Evolutionary conservation across 495 filamentous ascomycete species (phyloP).

Genomic region (Aspergillus panamensis): DNA sequence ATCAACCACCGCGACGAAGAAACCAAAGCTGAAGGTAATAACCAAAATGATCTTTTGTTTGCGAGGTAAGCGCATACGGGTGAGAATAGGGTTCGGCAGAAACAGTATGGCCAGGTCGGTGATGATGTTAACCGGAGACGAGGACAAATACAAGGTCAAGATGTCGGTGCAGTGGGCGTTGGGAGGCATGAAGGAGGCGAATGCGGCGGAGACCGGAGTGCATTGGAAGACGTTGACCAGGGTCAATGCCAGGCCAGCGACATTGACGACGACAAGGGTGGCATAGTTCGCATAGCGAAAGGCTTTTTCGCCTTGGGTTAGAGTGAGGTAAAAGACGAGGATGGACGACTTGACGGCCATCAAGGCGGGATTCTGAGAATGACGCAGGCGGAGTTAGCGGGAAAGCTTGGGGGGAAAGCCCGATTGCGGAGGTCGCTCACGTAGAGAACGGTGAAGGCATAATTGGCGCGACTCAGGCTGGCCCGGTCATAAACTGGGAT

Average conservation of each 20-base stretch:
- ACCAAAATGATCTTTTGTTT: constrained; percentile 83
- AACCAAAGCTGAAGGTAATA: constrained; percentile 75
- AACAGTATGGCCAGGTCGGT: constrained; percentile 82
- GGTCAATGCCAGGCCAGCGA: constrained; percentile 72
- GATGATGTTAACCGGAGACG: constrained; percentile 77
- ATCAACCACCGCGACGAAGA: constrained; percentile 84
- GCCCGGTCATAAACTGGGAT: constrained; percentile 47
- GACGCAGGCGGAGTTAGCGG: constrained; percentile 8
- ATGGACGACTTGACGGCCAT: constrained; percentile 81
- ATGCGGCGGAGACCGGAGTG: constrained; percentile 63
- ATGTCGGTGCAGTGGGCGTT: constrained; percentile 64
- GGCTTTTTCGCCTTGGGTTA: constrained; percentile 70
- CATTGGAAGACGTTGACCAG: constrained; percentile 90
- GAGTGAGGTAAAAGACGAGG: constrained; percentile 77
- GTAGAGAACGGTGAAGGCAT: constrained; percentile 81
- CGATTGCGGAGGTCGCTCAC: constrained; percentile 44
- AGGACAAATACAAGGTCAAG: constrained; percentile 77
- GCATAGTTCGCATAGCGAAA: constrained; percentile 67
- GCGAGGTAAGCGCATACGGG: constrained; percentile 73
- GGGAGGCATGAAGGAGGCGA: constrained; percentile 41
- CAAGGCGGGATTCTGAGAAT: constrained; percentile 75
- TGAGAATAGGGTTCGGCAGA: constrained; percentile 84
- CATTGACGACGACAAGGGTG: constrained; percentile 70
- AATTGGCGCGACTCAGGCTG: constrained; percentile 63
- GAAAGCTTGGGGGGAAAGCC: background rate